phyloP scores from a whole-genome alignment of 768 basidiomycete species.

The Dendrothele bispora region DNA sequence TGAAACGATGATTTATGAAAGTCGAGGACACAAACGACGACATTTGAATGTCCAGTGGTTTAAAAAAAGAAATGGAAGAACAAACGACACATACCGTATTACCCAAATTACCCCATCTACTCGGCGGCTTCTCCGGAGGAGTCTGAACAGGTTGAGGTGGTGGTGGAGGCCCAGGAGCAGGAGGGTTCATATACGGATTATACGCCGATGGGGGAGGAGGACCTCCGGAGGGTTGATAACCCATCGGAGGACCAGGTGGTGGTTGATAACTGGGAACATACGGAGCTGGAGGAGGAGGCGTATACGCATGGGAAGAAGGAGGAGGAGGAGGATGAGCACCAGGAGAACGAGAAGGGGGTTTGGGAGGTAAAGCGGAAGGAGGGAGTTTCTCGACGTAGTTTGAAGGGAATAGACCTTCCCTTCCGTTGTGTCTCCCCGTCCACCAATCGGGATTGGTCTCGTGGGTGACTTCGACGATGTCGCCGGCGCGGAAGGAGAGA shows the following conservation, averaged over 20 bases:
- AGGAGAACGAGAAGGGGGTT: slow-evolving; percentile 13
- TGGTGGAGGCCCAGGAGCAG: slow-evolving; percentile 16
- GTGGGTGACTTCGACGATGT: slow-evolving; percentile 74
- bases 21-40: too few relatives aligned
- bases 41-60: background rate
- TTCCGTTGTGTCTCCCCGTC: slow-evolving; percentile 65
- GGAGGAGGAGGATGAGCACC: slow-evolving; percentile 21
- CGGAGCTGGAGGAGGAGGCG: background rate
- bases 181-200: slow-evolving; percentile 6
- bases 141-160: slow-evolving; percentile 22
- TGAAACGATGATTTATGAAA: too few relatives aligned
- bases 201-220: slow-evolving; percentile 14
- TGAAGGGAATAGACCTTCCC: slow-evolving; percentile 76
- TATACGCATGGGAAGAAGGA: slow-evolving; percentile 4
- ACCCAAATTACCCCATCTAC: slow-evolving; percentile 55
- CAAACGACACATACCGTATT: slow-evolving; percentile 45
- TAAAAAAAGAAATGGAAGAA: background rate
- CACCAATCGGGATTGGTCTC: slow-evolving; percentile 90
- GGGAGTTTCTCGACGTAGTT: slow-evolving; percentile 65
- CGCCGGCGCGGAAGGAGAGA: slow-evolving; percentile 73
- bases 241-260: background rate
- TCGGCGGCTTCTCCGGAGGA: slow-evolving; percentile 51
- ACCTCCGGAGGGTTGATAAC: slow-evolving; percentile 4
- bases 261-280: too few relatives aligned
- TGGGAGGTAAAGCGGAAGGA: slow-evolving; percentile 3